phyloP scores from a whole-genome alignment of 1,284 basidiomycete genomes.

The Trametes hirsuta region DNA sequence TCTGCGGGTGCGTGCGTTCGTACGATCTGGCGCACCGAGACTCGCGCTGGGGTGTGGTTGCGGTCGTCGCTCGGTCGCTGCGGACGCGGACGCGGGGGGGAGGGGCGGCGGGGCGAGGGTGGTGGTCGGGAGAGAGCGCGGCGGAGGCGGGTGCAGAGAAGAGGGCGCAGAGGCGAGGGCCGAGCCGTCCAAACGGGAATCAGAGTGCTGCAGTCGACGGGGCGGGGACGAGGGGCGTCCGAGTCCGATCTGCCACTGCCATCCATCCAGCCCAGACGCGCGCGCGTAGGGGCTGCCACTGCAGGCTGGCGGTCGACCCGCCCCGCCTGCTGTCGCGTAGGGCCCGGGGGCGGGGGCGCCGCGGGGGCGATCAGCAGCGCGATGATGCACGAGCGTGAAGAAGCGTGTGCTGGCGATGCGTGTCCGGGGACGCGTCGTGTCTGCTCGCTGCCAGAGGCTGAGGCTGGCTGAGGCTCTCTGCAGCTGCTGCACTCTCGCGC shows the following conservation, averaged over 20 bases:
- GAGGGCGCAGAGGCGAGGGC: background rate
- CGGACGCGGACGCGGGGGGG: background rate
- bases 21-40: too few relatives aligned
- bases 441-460: too few relatives aligned
- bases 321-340: background rate
- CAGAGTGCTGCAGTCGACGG: background rate
- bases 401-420: too few relatives aligned
- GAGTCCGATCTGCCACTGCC: constrained; percentile 14
- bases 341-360: too few relatives aligned
- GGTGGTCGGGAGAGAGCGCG: background rate
- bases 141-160: background rate
- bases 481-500: background rate
- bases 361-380: too few relatives aligned
- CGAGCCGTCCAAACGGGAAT: constrained; percentile 6
- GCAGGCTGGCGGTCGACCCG: background rate
- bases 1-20: background rate
- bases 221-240: background rate
- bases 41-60: too few relatives aligned
- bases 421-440: too few relatives aligned
- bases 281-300: too few relatives aligned
- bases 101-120: background rate
- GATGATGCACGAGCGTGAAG: too few relatives aligned
- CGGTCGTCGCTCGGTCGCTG: background rate
- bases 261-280: background rate
- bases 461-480: background rate